phyloP scores from a whole-genome alignment of 345 rosid genomes.

The Rhodamnia rubescens region DNA sequence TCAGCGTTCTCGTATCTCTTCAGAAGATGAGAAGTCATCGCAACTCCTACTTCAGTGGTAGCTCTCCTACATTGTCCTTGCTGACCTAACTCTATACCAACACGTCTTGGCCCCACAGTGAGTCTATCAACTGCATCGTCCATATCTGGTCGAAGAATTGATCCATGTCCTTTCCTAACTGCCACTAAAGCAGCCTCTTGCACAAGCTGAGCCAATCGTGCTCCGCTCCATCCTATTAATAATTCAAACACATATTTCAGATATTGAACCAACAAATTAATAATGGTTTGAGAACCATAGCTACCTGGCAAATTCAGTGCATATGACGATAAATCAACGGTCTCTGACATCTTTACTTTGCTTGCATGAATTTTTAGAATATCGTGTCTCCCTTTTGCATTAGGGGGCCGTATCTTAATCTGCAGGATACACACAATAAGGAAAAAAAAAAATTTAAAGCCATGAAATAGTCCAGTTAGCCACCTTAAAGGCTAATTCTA shows the following conservation, averaged over 20 bases:
- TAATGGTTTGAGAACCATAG: conserved; percentile 2
- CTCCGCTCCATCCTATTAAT: conserved; percentile 80
- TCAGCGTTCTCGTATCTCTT: conserved; percentile 64
- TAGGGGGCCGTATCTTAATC: conserved; percentile 90
- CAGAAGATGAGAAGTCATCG: conserved; percentile 76
- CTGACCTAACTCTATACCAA: conserved; percentile 67
- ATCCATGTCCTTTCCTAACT: conserved; percentile 64
- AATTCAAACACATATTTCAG: conserved; percentile 7
- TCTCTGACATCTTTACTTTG: conserved; percentile 89
- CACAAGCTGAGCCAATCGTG: conserved; percentile 77
- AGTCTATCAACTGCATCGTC: conserved; percentile 91
- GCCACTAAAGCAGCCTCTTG: conserved; percentile 97
- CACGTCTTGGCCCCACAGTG: conserved; percentile 84
- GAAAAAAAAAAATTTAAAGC: background rate
- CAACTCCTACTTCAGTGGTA: conserved; percentile 86
- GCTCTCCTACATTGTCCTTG: conserved; percentile 93
- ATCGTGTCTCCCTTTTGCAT: conserved; percentile 76
- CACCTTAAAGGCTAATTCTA: background rate
- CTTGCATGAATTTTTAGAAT: conserved; percentile 82
- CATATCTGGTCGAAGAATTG: conserved; percentile 74
- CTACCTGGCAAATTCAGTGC: conserved; percentile 87
- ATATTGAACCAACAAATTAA: background rate
- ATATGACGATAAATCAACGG: conserved; percentile 72
- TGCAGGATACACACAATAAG: conserved; percentile 8
- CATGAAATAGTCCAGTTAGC: background rate